phyloP scores from a whole-genome alignment of 495 filamentous ascomycete genomes.

The Filosporella fistucella region DNA sequence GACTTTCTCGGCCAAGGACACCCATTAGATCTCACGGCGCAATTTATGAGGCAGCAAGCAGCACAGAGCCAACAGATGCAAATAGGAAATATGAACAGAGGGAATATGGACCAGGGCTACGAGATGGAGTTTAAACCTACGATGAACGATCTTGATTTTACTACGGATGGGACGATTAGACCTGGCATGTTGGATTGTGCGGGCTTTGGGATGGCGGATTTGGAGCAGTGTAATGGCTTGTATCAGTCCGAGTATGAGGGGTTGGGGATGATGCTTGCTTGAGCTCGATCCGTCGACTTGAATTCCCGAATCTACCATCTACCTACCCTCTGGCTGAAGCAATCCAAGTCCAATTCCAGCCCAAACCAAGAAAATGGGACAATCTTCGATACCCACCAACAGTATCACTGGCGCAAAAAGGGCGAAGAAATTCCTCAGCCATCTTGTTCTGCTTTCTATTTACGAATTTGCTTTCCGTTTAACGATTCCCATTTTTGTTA shows the following conservation, averaged over 20 bases:
- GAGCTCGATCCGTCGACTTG: too few species aligned
- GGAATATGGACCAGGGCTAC: constrained; percentile 2
- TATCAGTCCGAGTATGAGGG: background rate
- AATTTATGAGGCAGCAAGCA: constrained; percentile 15
- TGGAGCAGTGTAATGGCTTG: constrained; percentile 8
- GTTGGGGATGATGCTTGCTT: background rate
- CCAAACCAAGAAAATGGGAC: too few species aligned
- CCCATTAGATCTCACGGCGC: constrained; percentile 16
- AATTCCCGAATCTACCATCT: too few species aligned
- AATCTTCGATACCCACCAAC: too few species aligned
- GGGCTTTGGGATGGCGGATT: constrained; percentile 7
- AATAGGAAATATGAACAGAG: too few species aligned
- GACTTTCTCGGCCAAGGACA: constrained; percentile 19
- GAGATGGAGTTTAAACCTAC: background rate
- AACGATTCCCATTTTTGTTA: constrained; percentile 12
- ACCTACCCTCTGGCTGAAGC: too few species aligned
- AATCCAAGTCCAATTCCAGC: too few species aligned
- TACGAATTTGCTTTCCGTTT: background rate
- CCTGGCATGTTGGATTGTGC: constrained; percentile 20
- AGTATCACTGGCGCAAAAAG: background rate
- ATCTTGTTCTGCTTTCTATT: background rate
- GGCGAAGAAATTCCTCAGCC: background rate
- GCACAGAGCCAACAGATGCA: constrained; percentile 1
- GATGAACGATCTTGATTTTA: constrained; percentile 16
- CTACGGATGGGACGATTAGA: constrained; percentile 17